Evolutionary conservation across 2,329 filamentous ascomycete species (phyloP).

Genomic region (Keithomyces neogunnii): DNA sequence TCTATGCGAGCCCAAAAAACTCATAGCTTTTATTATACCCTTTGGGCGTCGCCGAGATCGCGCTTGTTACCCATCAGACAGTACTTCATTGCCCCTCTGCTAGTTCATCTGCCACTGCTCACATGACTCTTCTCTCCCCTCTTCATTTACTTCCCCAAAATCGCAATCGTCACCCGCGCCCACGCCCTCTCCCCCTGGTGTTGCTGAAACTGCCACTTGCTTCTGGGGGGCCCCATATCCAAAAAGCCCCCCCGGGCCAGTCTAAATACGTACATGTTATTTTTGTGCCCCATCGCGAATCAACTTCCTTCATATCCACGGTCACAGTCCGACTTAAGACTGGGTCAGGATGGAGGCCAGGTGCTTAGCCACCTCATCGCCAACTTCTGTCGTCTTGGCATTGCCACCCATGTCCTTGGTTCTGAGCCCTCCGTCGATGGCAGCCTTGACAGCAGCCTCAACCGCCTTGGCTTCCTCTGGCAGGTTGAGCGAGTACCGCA

Average conservation of each 20-base stretch:
- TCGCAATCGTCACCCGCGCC: neutral
- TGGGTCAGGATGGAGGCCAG: conserved; percentile 57
- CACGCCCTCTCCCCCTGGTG: neutral
- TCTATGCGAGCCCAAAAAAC: too few species aligned
- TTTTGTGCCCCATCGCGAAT: neutral
- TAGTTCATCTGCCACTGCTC: neutral
- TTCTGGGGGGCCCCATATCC: neutral
- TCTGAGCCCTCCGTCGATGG: conserved; percentile 68
- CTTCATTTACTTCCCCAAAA: neutral
- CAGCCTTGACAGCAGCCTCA: conserved; percentile 70
- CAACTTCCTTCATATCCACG: neutral
- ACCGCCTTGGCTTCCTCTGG: conserved; percentile 69
- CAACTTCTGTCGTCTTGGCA: conserved; percentile 60
- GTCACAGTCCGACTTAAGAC: conserved; percentile 13
- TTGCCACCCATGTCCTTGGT: conserved; percentile 85
- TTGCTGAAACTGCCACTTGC: neutral
- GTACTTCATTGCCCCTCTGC: neutral
- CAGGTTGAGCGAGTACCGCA: conserved; percentile 82
- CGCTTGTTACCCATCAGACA: neutral
- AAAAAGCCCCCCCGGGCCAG: neutral
- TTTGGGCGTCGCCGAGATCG: neutral
- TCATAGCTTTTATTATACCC: neutral
- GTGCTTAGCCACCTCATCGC: conserved; percentile 69
- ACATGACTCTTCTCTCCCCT: neutral
- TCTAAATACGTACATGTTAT: neutral